Evolutionary conservation across 2,329 filamentous ascomycete species (phyloP), one percentile per base, ranked within the genome.

Genomic region (Hypoxylon sp.): DNA sequence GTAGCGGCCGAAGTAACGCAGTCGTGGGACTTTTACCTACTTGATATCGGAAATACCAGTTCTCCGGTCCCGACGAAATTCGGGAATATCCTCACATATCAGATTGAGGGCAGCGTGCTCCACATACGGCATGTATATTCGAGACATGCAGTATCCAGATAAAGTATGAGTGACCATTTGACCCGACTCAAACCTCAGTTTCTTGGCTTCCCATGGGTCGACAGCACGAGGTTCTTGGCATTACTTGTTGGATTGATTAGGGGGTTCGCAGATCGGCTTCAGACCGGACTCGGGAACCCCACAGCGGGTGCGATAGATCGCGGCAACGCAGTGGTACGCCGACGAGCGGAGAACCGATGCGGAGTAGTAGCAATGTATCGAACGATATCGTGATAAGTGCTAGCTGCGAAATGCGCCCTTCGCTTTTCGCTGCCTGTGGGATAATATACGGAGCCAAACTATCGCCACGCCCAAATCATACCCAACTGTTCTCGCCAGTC

Each of bases 291-390:
- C 65, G 58, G 65, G 55, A 47, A 54, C 65, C 51, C 68, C 68
- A 56, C 62, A 58, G 54, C 65, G 65, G 68, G 56, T 54, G 50
- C 42, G 59, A 67, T 63, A 44, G 56, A 68, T 56, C 48, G 19
- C 65, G 68, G 58, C 27, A 59, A 31, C 24, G n/a, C 44, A 39
- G 52, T 29, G 42, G 32, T 13, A 24, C 13, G 58, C 55, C 53
- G 48, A 66, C 58, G 57, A 68, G 62, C 65, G 65, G 68, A 65
- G 68, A 52, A 55, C 65, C 50, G 68, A 65, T 67, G 68, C 68
- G 68, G 68, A 70, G 68, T 57, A 47, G n/a, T 56, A 53, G 53
- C 17, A 60, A 37, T 11, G 7, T 59, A 62, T 68, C 68, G 64
- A 70, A 59, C 32, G 47, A 68, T 63, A 53, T 65, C 55, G 54